phyloP scores from a whole-genome alignment of 768 basidiomycete species.

The Leccinellum rugosiceps region DNA sequence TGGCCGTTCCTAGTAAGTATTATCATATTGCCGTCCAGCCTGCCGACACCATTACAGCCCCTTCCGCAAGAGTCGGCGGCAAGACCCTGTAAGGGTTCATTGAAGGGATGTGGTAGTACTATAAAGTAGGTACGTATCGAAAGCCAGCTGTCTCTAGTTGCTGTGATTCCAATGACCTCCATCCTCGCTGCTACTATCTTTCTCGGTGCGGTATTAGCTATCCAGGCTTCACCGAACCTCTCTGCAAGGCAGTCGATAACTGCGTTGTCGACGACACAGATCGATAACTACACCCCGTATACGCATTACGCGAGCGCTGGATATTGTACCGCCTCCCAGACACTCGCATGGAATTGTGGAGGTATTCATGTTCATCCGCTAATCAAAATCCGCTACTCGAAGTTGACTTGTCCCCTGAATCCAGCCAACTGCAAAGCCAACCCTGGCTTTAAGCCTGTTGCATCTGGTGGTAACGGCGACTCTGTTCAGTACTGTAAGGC shows the following conservation, averaged over 20 bases:
- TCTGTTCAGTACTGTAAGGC: conserved; percentile 41
- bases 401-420: background rate
- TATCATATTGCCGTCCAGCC: no score
- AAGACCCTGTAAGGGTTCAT: no score
- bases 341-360: conserved; percentile 54
- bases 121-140: no score
- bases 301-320: conserved; percentile 50
- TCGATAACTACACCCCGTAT: conserved; percentile 45
- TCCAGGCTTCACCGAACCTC: conserved; percentile 24
- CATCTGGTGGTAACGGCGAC: conserved; percentile 46
- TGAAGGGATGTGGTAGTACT: no score
- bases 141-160: background rate
- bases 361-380: conserved; percentile 26
- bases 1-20: no score
- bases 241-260: conserved; percentile 37
- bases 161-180: conserved; percentile 14
- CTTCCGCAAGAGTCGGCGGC: no score
- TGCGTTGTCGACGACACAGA: conserved; percentile 38
- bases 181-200: conserved; percentile 12
- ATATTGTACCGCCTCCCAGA: conserved; percentile 43
- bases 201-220: conserved; percentile 12
- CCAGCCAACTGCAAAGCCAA: conserved; percentile 34
- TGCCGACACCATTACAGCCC: no score
- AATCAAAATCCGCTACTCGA: background rate
- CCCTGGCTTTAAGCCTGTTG: conserved; percentile 43